Conservation (phyloP, 108 stramenopile species). For the Fistulifera solaris region DNA sequence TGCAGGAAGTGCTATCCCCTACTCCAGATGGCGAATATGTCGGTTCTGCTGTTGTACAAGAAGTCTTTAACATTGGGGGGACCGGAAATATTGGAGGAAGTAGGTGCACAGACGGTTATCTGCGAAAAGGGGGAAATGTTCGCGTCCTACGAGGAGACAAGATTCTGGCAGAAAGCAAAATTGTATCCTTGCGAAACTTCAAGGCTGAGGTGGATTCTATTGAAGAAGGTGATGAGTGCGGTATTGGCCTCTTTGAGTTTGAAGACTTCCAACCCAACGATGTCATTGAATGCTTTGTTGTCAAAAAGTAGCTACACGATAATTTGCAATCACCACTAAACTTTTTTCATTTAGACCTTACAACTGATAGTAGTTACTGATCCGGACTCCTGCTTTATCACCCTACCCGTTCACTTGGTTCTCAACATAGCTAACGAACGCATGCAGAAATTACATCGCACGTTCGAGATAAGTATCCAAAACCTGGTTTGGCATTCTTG, state of each 20-base stretch:
- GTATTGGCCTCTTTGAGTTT: slow-evolving; percentile 83
- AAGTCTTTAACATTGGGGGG: slow-evolving; percentile 94
- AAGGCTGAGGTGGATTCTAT: slow-evolving; percentile 87
- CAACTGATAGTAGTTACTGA: background rate
- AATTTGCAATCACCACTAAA: background rate
- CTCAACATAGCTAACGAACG: background rate
- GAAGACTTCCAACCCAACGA: slow-evolving; percentile 91
- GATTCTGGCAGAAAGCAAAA: slow-evolving; percentile 74
- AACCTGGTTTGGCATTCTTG: slow-evolving; percentile 61
- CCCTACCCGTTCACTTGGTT: too few species aligned
- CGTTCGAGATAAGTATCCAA: slow-evolving; percentile 53
- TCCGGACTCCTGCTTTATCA: too few species aligned
- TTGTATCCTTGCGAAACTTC: slow-evolving; percentile 86
- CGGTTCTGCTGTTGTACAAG: slow-evolving; percentile 82
- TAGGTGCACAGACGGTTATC: slow-evolving; percentile 78
- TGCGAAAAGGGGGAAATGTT: slow-evolving; percentile 82
- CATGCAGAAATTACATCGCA: slow-evolving; percentile 29
- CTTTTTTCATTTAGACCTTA: background rate
- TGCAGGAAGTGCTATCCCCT: slow-evolving; percentile 88
- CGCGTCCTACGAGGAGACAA: slow-evolving; percentile 93
- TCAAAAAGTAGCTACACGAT: slow-evolving; percentile 29
- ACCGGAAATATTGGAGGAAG: slow-evolving; percentile 92
- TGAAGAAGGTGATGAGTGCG: slow-evolving; percentile 88
- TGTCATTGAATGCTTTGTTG: slow-evolving; percentile 92
- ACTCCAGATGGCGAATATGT: slow-evolving; percentile 91